A percentile compares a stretch with the other conserved stretches of the same genome.
phyloP scores from a whole-genome alignment of 2,329 filamentous ascomycete genomes.

The Nigrospora sphaerica region DNA sequence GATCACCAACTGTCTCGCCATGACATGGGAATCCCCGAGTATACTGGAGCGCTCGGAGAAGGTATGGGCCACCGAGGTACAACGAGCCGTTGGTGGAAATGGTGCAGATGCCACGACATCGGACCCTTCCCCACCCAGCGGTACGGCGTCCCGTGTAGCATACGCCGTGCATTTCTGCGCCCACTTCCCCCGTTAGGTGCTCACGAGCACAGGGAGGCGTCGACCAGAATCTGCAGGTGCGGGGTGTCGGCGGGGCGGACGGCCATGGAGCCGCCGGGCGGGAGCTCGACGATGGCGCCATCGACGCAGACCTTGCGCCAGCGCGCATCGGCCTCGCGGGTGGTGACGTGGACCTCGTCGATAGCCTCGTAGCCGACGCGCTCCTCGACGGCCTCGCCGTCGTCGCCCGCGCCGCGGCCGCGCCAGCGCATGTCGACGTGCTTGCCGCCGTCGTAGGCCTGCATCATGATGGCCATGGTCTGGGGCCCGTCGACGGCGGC shows the following conservation, averaged over 20 bases:
- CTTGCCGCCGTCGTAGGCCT: slow-evolving; percentile 49
- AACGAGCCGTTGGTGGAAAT: too few relatives aligned
- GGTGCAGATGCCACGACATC: too few relatives aligned
- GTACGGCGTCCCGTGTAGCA: too few relatives aligned
- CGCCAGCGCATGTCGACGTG: slow-evolving; percentile 46
- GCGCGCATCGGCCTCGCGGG: slow-evolving; percentile 58
- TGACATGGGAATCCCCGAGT: too few relatives aligned
- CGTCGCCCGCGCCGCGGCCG: background rate
- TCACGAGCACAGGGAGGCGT: slow-evolving; percentile 13
- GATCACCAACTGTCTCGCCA: too few relatives aligned
- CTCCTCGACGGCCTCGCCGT: slow-evolving; percentile 26
- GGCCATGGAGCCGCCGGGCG: slow-evolving; percentile 63
- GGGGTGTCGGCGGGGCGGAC: slow-evolving; percentile 42
- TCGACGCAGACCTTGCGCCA: slow-evolving; percentile 92
- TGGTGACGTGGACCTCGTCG: slow-evolving; percentile 58
- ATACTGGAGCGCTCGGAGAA: too few relatives aligned
- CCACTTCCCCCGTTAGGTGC: too few relatives aligned
- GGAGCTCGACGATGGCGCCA: slow-evolving; percentile 74
- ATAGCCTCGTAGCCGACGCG: slow-evolving; percentile 66
- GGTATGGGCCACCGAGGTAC: too few relatives aligned
- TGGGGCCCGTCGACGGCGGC: slow-evolving; percentile 56
- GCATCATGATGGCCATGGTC: slow-evolving; percentile 71
- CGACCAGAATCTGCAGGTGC: slow-evolving; percentile 38
- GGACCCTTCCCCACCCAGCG: too few relatives aligned
- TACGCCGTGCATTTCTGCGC: too few relatives aligned